Base-by-base conservation (phyloP, 352 stramenopile genomes). In the Phytophthora megakarya region DNA sequence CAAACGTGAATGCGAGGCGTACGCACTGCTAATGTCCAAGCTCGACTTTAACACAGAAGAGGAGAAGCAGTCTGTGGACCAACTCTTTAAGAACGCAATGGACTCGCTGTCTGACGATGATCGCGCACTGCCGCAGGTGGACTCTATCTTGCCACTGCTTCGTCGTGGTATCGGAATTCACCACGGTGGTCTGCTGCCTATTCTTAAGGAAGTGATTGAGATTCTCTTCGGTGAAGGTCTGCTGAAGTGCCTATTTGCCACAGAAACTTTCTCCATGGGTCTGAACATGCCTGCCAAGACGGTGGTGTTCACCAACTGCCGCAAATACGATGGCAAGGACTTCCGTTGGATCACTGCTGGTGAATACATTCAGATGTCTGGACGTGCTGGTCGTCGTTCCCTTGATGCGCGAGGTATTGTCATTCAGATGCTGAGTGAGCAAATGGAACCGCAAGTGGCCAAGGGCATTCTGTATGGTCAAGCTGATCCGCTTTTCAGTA, bases 201-300 rank as follows among this genome's bases (percentile, higher is more conserved):
- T 99, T 60, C 72, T 99, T 23, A 99, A 99, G 75, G 98, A 99
- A 81, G 97, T 99, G 75, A 98, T 93, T 38, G 85, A 93, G 57
- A 92, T 93, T 66, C 89, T 96, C 54, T 93, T 92, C 59, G 75
- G 89, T 18, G 96, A 99, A 74, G 96, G 96, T n/a, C 69, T 99
- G 19, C 90, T 99, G 50, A 99, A 99, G 81, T 93, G 95, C 45
- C 72, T 99, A 1, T 99, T 99, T 77, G 97, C 97, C 3, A 99
- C 98, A 0, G 98, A 99, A 64, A 98, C 95, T 3, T 97, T 97
- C 67, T 92, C 92, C 4, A 99, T 99, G 86, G 97, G 98, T 35
- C 92, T 99, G 54, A 99, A 99, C 76, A 99, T 99, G 98, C 98
- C 98, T 56, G 97, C 98, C 2, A 98, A 98, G 78, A 99, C 98